Evolutionary conservation across 768 basidiomycete species (phyloP), one percentile per base, ranked within the genome.

Genomic region (Tricholoma saponaceum): DNA sequence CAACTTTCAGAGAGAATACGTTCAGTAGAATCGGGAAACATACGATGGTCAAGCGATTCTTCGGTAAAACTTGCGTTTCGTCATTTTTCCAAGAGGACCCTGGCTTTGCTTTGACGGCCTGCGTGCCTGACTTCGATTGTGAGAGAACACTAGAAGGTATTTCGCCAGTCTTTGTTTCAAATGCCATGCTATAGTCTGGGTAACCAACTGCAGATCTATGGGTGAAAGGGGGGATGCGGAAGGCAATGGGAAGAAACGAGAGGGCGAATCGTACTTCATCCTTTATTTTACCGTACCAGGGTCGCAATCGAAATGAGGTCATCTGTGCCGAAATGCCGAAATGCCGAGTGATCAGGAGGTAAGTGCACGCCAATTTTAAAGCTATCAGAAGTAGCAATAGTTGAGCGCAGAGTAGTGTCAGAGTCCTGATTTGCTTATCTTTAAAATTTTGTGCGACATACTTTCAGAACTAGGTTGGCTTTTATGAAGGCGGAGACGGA

Each of bases 11-110:
- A 58, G 22, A 16, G 8, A 44, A 35, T 22, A 20, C 2, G 23
- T 18, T 26, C 18, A 44, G 12, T 18, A 50, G 22, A 44, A 2
- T 33, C 52, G 54, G 26, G 39, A 41, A 44, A 67, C 73, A 44
- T 55, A 83, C 82, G n/a, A 84, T 65, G 12, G 69, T 46, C 49
- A 84, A 64, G 10, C 73, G 70, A 63, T 84, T 84, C 58, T 82
- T 74, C 5, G 84, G 85, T n/a, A 87, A 62, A 10, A 78, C 71
- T 30, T 85, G 83, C 16, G 78, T 74, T 59, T 86, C 85, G 53
- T 76, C 70, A 5, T 67, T 67, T 57, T 78, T 80, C 85, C 85
- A 86, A 18, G 83, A 78, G 22, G 78, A 76, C 1, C 81, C 83
- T 4, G 78, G 79, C 52, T 60, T 53, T 1, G 60, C 63, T 43